Base-by-base conservation (phyloP, 371 early-diverging fungal species). In the Mortierella sp. region DNA sequence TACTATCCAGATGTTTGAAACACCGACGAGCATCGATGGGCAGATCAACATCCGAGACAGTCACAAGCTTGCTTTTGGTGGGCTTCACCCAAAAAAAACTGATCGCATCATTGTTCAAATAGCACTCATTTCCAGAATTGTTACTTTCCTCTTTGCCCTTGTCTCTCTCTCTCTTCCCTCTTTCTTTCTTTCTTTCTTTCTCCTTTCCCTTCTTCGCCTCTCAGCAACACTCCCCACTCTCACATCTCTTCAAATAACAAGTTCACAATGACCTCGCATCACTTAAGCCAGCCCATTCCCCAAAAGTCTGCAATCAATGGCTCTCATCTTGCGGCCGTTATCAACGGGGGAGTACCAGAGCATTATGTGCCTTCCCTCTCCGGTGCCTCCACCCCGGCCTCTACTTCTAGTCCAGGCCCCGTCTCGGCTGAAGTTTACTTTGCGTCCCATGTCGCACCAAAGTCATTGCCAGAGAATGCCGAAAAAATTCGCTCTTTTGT, bases 391-490 rank as follows among this genome's bases (percentile, higher is more conserved):
- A 79, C 75, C 4, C 80, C 80, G 2, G 70, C 64, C 8, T 75
- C 80, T 3, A 64, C 67, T 4, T 37, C 76, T 18, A 81, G 83
- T 37, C 83, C 83, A 12, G 83, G 73, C 4, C 83, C 76, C 3
- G 67, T 81, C 62, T 73, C 83, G 12, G 76, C 83, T n/a, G 83
- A 81, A n/a, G 70, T 58, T 55, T 97, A 94, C 83, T 97, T 96
- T 83, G 86, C 88, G 62, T 90, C 89, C 35, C 93, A 95, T 72
- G 83, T 86, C 39, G 88, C 96, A 5, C 98, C 97, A 52, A 83
- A 87, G 47, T 89, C 92, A 75, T 80, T 97, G 37, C 78, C 87
- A 18, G 88, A 89, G 45, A 90, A 92, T 55, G 93, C 91, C 43
- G 76, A 75, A 30, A 87, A 87, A 52, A 86, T 94, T 10, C 84